Evolutionary conservation across 2,329 filamentous ascomycete species (phyloP).

Genomic region (Colletotrichum costaricense): DNA sequence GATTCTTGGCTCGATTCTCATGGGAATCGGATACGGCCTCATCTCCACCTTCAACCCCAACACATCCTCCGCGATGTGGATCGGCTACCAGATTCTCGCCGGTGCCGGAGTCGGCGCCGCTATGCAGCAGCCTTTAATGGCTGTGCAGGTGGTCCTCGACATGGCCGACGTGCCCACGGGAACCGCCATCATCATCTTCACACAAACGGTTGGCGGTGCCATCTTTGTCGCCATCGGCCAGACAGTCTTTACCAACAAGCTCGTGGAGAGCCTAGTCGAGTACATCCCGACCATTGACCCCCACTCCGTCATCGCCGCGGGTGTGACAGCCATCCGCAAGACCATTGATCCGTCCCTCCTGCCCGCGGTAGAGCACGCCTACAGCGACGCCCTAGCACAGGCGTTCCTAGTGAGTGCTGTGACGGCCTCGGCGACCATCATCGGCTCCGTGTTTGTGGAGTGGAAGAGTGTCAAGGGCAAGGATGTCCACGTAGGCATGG

Average conservation of each 20-base stretch:
- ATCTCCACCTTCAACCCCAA: conserved; percentile 52
- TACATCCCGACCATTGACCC: conserved; percentile 50
- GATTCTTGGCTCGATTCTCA: conserved; percentile 48
- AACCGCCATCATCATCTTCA: conserved; percentile 59
- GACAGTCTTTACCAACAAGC: conserved; percentile 61
- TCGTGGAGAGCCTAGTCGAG: conserved; percentile 51
- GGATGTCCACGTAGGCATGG: conserved; percentile 47
- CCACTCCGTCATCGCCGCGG: conserved; percentile 44
- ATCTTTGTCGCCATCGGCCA: conserved; percentile 64
- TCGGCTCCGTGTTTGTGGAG: conserved; percentile 58
- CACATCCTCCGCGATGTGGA: conserved; percentile 51
- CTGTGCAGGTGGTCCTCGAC: conserved; percentile 56
- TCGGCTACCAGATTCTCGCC: conserved; percentile 56
- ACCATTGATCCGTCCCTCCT: conserved; percentile 44
- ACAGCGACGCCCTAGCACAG: conserved; percentile 56
- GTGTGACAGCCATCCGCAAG: conserved; percentile 51
- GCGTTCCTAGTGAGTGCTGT: conserved; percentile 57
- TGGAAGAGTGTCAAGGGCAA: conserved; percentile 69
- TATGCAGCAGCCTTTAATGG: conserved; percentile 57
- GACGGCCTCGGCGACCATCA: conserved; percentile 55
- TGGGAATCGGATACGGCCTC: conserved; percentile 52
- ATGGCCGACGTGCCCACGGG: conserved; percentile 57
- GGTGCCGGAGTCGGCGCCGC: conserved; percentile 56
- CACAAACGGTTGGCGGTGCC: conserved; percentile 54
- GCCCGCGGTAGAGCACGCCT: conserved; percentile 50